A percentile compares a stretch with the other conserved stretches of the same genome.
Evolutionary conservation across 306 rosid genomes (phyloP).

Genomic region (Dalbergia cultrata): DNA sequence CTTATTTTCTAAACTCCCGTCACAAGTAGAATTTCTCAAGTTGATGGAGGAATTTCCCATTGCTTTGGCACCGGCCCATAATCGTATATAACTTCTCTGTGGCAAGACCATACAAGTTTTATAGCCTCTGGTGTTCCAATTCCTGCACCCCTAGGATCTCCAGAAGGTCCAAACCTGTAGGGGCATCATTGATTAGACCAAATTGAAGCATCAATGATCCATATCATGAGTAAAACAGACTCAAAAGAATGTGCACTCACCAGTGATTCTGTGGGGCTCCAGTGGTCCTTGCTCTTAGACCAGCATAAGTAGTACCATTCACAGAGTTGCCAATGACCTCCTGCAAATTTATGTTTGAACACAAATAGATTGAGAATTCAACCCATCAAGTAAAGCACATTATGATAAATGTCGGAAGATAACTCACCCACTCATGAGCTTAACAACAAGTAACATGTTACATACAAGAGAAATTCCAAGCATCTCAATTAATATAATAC

Average conservation of each 20-base stretch:
- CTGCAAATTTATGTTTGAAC: slow-evolving; percentile 55
- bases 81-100: slow-evolving; percentile 92
- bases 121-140: slow-evolving; percentile 99
- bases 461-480: background rate
- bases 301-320: slow-evolving; percentile 94
- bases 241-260: slow-evolving; percentile 48
- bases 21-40: slow-evolving; percentile 51
- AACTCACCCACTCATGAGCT: background rate
- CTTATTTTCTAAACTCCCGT: background rate
- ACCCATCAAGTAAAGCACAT: background rate
- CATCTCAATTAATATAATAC: background rate
- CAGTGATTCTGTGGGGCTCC: slow-evolving; percentile 99
- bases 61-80: slow-evolving; percentile 69
- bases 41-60: slow-evolving; percentile 83
- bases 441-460: background rate
- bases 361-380: slow-evolving; percentile 28
- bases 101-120: slow-evolving; percentile 98
- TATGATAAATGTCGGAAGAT: background rate
- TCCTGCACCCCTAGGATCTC: slow-evolving; percentile 98
- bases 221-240: background rate
- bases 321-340: slow-evolving; percentile 89
- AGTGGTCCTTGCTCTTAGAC: slow-evolving; percentile 93
- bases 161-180: slow-evolving; percentile 96
- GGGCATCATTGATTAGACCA: slow-evolving; percentile 38
- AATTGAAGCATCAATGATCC: background rate